phyloP scores from a whole-genome alignment of 495 filamentous ascomycete species.

The Xylaria sp. region DNA sequence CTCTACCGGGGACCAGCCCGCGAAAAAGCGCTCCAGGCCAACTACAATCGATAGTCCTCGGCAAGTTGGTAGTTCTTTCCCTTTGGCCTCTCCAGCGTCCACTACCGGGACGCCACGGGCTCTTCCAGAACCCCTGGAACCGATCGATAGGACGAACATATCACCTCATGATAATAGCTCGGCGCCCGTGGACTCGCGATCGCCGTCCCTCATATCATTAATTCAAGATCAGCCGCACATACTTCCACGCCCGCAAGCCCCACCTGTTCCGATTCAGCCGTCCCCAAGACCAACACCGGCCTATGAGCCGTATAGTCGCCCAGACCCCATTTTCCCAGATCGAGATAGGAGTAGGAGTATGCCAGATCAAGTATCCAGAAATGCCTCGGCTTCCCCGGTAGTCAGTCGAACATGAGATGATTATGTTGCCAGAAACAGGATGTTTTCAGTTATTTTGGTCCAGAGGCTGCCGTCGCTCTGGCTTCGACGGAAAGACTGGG shows the following conservation, averaged over 20 bases:
- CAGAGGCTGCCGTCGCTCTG: slow-evolving; percentile 11
- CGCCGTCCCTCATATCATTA: slow-evolving; percentile 34
- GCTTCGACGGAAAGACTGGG: slow-evolving; percentile 27
- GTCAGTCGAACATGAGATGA: slow-evolving; percentile 36
- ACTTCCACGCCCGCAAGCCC: slow-evolving; percentile 37
- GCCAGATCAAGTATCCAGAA: slow-evolving; percentile 33
- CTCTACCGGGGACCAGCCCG: slow-evolving; percentile 33
- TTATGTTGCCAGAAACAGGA: background rate
- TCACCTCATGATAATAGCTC: slow-evolving; percentile 38
- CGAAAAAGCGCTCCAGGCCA: slow-evolving; percentile 36
- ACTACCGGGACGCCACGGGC: slow-evolving; percentile 41
- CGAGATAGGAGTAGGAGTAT: slow-evolving; percentile 42
- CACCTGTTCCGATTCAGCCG: slow-evolving; percentile 36
- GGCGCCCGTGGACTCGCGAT: slow-evolving; percentile 36
- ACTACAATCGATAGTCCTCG: slow-evolving; percentile 39
- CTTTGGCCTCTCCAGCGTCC: slow-evolving; percentile 37
- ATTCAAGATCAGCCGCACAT: slow-evolving; percentile 37
- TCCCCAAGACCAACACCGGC: slow-evolving; percentile 35
- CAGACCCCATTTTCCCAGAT: slow-evolving; percentile 43
- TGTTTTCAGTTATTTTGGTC: slow-evolving; percentile 24
- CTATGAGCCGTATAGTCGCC: slow-evolving; percentile 35
- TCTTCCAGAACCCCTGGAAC: slow-evolving; percentile 40
- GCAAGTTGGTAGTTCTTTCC: slow-evolving; percentile 34
- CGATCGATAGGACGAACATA: slow-evolving; percentile 39
- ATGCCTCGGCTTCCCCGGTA: slow-evolving; percentile 41